phyloP scores from a whole-genome alignment of 192 early-diverging fungal species.

The Allomyces macrogynus region DNA sequence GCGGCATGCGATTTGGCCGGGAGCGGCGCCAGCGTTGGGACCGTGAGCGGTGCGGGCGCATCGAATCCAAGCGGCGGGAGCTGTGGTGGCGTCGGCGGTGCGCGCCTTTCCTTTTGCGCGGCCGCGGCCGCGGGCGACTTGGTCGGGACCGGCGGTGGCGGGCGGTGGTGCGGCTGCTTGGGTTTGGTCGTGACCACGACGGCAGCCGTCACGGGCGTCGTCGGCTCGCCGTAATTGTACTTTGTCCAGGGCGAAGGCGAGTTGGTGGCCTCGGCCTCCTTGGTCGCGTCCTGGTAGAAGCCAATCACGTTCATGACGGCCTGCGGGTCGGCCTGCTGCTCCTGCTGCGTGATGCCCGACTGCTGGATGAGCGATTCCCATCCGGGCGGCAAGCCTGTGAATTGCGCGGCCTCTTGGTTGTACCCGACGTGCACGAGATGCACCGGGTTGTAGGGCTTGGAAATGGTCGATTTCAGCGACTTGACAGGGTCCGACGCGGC shows the following conservation, averaged over 20 bases:
- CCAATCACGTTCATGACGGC: slow-evolving; percentile 64
- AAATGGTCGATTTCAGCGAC: slow-evolving; percentile 54
- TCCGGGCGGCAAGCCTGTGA: slow-evolving; percentile 78
- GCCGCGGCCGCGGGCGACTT: no score
- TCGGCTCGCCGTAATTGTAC: no score
- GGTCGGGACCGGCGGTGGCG: no score
- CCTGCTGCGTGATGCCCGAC: slow-evolving; percentile 82
- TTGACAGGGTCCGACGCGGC: neutral
- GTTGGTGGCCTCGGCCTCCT: slow-evolving; percentile 1
- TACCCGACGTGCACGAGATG: slow-evolving; percentile 97
- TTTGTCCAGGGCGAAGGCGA: no score
- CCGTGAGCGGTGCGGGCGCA: neutral
- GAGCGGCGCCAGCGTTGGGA: neutral
- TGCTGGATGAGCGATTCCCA: slow-evolving; percentile 82
- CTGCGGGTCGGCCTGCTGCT: slow-evolving; percentile 83
- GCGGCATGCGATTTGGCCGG: neutral
- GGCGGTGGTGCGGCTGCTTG: no score
- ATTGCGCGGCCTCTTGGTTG: slow-evolving; percentile 88
- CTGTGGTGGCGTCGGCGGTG: neutral
- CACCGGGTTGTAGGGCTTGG: slow-evolving; percentile 83
- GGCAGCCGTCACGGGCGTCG: no score
- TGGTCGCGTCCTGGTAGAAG: slow-evolving; percentile 51
- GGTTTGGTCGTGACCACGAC: no score
- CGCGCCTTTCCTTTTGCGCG: no score
- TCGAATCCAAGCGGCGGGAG: neutral